Percentiles rank a stretch among this genome's conserved stretches.
Conservation (phyloP, 345 rosid genomes). For the Brassica juncea region DNA sequence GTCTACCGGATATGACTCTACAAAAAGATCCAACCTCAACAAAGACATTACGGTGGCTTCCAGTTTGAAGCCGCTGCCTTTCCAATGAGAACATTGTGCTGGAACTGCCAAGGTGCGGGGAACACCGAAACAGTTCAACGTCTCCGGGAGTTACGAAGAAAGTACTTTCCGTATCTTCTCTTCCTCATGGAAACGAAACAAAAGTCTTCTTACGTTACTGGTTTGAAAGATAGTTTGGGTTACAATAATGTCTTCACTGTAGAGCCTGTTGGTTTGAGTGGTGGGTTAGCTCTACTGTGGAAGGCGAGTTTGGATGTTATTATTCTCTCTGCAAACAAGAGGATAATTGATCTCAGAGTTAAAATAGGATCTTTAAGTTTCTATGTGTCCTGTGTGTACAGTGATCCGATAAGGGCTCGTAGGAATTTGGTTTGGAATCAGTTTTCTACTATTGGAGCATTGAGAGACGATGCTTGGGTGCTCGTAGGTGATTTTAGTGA, state of each 20-base stretch:
- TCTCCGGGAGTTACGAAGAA: neutral
- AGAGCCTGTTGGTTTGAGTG: neutral
- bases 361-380: neutral
- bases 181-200: neutral
- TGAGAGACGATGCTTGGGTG: neutral
- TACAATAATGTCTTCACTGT: neutral
- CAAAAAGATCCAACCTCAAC: no score
- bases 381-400: neutral
- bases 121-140: no score
- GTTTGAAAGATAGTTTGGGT: neutral
- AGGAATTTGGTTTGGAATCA: neutral
- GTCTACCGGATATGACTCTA: no score
- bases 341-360: neutral
- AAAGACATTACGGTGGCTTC: no score
- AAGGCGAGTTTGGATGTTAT: neutral
- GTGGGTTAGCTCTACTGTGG: neutral
- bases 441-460: neutral
- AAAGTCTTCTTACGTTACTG: no score
- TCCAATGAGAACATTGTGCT: no score
- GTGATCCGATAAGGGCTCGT: neutral
- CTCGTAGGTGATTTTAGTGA: neutral
- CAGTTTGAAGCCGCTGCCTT: no score
- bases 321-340: neutral
- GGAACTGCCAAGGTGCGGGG: no score
- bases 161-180: neutral